A percentile compares a stretch with the other conserved stretches of the same genome.
These are phyloP conservation scores for Annulohypoxylon stygium DNA, from an alignment of 495 filamentous ascomycete genomes.

Conservation along the genomic window DNA sequence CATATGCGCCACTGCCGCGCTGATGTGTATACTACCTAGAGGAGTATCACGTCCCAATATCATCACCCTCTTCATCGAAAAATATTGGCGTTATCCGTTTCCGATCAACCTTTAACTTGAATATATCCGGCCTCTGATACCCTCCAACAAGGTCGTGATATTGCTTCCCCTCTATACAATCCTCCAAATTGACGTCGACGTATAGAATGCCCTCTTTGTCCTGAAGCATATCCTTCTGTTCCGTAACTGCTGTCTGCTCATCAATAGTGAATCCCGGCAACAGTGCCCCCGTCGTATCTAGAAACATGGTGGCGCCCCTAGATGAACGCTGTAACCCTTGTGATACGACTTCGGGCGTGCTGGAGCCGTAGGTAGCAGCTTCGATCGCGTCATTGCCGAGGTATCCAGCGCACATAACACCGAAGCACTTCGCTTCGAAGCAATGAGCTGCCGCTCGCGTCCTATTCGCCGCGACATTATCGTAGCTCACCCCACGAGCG, in stretches of 20 bases:
- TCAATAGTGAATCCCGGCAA: slow-evolving; percentile 47
- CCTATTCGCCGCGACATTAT: slow-evolving; percentile 59
- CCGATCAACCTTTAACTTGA: slow-evolving; percentile 57
- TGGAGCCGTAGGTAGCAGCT: slow-evolving; percentile 24
- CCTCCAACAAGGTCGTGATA: slow-evolving; percentile 60
- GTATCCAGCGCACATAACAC: slow-evolving; percentile 53
- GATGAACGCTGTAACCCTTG: slow-evolving; percentile 39
- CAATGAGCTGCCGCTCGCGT: slow-evolving; percentile 58
- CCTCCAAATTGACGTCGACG: slow-evolving; percentile 56
- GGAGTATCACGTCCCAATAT: too few relatives aligned
- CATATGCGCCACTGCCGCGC: too few relatives aligned
- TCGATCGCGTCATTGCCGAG: slow-evolving; percentile 51
- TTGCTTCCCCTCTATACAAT: slow-evolving; percentile 60
- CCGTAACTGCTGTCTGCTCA: slow-evolving; percentile 13
- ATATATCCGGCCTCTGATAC: slow-evolving; percentile 61
- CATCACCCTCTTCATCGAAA: background rate
- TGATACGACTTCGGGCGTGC: slow-evolving; percentile 20
- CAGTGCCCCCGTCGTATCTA: slow-evolving; percentile 57
- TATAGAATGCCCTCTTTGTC: slow-evolving; percentile 58
- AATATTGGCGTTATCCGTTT: slow-evolving; percentile 27
- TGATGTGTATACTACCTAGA: too few relatives aligned
- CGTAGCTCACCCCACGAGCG: slow-evolving; percentile 49
- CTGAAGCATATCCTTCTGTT: slow-evolving; percentile 50
- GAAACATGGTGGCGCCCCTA: slow-evolving; percentile 54
- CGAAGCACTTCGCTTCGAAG: slow-evolving; percentile 63